A percentile compares a stretch with the other conserved stretches of the same genome.
Evolutionary conservation across 2,329 filamentous ascomycete genomes (phyloP).

Genomic region (Sclerotinia trifoliorum): DNA sequence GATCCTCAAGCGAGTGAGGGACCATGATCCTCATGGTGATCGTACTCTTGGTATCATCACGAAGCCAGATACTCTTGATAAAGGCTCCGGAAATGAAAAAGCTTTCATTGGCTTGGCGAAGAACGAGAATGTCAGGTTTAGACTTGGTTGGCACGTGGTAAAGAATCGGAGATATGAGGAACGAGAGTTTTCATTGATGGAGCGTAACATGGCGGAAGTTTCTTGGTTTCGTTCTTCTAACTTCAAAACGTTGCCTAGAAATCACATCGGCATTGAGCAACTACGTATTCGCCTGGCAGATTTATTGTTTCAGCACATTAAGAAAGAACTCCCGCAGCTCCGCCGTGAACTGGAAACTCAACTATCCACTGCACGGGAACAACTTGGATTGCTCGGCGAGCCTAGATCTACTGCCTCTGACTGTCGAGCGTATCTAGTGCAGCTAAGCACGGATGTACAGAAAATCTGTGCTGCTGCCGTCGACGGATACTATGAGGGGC

Average conservation of each 20-base stretch:
- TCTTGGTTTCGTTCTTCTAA: conserved; percentile 35
- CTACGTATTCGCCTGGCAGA: conserved; percentile 33
- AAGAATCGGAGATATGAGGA: conserved; percentile 47
- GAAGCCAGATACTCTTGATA: conserved; percentile 45
- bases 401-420: conserved; percentile 27
- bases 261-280: conserved; percentile 33
- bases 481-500: conserved; percentile 40
- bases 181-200: conserved; percentile 35
- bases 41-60: conserved; percentile 49
- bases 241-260: conserved; percentile 35
- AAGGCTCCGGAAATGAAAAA: conserved; percentile 41
- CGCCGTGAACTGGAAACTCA: conserved; percentile 30
- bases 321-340: conserved; percentile 37
- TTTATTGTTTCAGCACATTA: conserved; percentile 39
- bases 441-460: conserved; percentile 37
- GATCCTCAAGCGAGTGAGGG: conserved; percentile 42
- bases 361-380: conserved; percentile 13
- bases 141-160: conserved; percentile 51
- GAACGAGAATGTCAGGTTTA: conserved; percentile 45
- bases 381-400: conserved; percentile 26
- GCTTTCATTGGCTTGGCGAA: conserved; percentile 42
- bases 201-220: conserved; percentile 31
- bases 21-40: conserved; percentile 40
- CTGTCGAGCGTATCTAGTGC: conserved; percentile 34
- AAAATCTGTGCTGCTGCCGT: conserved; percentile 39